Conservation (phyloP, 1,284 basidiomycete genomes). For the Austroboletus rostrupii region DNA sequence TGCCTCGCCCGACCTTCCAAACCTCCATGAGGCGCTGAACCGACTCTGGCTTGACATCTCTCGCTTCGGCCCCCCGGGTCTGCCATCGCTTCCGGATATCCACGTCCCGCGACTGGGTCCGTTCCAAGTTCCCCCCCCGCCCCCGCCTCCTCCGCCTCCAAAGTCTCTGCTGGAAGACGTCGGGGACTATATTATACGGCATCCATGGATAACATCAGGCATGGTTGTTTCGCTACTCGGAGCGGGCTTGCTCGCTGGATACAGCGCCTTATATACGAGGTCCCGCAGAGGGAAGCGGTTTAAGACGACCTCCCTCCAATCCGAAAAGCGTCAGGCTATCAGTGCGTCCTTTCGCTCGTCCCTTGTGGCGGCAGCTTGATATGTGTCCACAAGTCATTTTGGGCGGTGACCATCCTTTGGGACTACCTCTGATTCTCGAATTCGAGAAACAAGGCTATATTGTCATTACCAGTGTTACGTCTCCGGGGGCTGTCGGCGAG, state of each 20-base stretch:
- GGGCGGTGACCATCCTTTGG: conserved; percentile 71
- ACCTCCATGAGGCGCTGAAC: conserved; percentile 60
- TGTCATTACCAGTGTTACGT: conserved; percentile 71
- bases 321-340: conserved; percentile 63
- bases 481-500: conserved; percentile 55
- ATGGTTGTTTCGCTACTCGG: conserved; percentile 55
- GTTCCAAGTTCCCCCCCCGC: conserved; percentile 67
- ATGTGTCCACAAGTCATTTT: conserved; percentile 56
- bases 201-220: conserved; percentile 58
- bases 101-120: conserved; percentile 62
- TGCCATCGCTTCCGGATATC: conserved; percentile 62
- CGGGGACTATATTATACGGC: conserved; percentile 48
- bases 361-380: conserved; percentile 10
- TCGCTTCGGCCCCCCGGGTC: conserved; percentile 65
- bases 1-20: conserved; percentile 57
- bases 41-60: conserved; percentile 74
- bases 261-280: conserved; percentile 32
- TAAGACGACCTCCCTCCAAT: conserved; percentile 31
- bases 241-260: conserved; percentile 56
- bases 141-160: conserved; percentile 54
- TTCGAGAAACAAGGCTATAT: conserved; percentile 76
- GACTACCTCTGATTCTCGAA: conserved; percentile 63
- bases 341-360: conserved; percentile 42
- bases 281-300: conserved; percentile 33
- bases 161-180: conserved; percentile 43